These are phyloP conservation scores for Calonectria naviculata DNA, from an alignment of 2,329 filamentous ascomycete species.

Conservation along the genomic window DNA sequence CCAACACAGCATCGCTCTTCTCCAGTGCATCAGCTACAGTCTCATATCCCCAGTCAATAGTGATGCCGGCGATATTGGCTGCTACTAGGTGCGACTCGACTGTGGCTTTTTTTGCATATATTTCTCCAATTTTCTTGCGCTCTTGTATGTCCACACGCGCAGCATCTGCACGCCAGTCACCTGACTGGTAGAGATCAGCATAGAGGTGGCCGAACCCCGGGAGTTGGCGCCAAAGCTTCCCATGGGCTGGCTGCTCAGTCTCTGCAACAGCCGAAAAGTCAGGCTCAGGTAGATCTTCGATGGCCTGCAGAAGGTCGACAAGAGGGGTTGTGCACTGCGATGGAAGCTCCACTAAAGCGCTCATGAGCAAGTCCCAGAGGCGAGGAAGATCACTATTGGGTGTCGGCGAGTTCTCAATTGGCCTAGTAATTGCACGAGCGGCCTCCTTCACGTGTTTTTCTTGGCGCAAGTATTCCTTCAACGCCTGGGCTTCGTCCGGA, in stretches of 20 bases:
- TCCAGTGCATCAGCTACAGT: not conserved
- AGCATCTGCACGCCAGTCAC: not conserved
- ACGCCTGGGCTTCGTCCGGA: not conserved
- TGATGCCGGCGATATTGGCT: not conserved
- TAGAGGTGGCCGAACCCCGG: not conserved
- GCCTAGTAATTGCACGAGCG: not conserved
- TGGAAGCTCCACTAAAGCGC: not conserved
- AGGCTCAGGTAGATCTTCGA: conserved; percentile 1
- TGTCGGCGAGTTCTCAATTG: not conserved
- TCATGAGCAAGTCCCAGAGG: not conserved
- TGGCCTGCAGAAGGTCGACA: not conserved
- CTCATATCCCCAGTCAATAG: not conserved
- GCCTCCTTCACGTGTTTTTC: not conserved
- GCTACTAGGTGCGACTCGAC: not conserved
- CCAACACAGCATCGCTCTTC: not conserved
- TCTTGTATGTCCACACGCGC: not conserved
- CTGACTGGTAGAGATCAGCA: not conserved
- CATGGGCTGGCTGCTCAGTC: not conserved
- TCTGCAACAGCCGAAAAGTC: not conserved
- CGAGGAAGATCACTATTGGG: not conserved
- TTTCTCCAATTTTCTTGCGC: not conserved
- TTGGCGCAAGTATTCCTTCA: not conserved
- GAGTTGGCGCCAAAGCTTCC: not conserved
- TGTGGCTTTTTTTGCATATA: not conserved
- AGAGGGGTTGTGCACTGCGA: not conserved